Conservation (phyloP, 192 early-diverging fungal species). For the Coemansia sp. region DNA sequence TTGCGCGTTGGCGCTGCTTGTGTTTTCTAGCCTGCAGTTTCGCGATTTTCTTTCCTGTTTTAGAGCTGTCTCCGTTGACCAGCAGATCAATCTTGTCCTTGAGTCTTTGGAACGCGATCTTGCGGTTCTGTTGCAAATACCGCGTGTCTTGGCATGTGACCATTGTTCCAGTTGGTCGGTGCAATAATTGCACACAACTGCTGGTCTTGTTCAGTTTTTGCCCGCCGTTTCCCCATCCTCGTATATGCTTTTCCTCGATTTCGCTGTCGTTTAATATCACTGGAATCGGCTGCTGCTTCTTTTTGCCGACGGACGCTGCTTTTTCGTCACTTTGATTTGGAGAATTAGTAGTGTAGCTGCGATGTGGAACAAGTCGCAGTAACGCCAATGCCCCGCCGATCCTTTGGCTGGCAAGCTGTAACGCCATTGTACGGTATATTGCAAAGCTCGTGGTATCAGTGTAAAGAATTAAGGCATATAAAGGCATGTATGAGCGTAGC, state of each 20-base stretch:
- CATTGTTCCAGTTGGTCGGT: constrained; percentile 64
- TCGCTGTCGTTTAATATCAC: constrained; percentile 62
- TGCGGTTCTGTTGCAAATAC: constrained; percentile 68
- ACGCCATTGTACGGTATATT: too few relatives aligned
- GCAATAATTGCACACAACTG: constrained; percentile 67
- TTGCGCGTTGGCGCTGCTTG: constrained; percentile 52
- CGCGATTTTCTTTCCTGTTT: constrained; percentile 56
- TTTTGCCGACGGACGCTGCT: not conserved
- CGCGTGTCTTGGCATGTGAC: constrained; percentile 68
- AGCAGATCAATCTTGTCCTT: constrained; percentile 64
- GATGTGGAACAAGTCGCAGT: too few relatives aligned
- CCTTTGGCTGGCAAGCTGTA: too few relatives aligned
- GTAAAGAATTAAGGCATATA: too few relatives aligned
- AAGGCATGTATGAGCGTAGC: too few relatives aligned
- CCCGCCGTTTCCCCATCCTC: constrained; percentile 73
- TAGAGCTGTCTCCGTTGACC: constrained; percentile 60
- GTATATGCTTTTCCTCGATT: constrained; percentile 70
- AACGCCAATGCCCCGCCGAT: too few relatives aligned
- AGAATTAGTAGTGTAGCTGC: not conserved
- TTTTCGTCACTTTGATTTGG: not conserved
- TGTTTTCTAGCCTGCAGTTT: constrained; percentile 60
- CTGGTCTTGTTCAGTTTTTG: constrained; percentile 78
- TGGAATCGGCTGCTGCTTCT: not conserved
- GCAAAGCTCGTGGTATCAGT: too few relatives aligned
- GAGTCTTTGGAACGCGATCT: constrained; percentile 63